These are phyloP conservation scores for Fusarium sp. DNA, from an alignment of 2,329 filamentous ascomycete species.

Conservation along the genomic window DNA sequence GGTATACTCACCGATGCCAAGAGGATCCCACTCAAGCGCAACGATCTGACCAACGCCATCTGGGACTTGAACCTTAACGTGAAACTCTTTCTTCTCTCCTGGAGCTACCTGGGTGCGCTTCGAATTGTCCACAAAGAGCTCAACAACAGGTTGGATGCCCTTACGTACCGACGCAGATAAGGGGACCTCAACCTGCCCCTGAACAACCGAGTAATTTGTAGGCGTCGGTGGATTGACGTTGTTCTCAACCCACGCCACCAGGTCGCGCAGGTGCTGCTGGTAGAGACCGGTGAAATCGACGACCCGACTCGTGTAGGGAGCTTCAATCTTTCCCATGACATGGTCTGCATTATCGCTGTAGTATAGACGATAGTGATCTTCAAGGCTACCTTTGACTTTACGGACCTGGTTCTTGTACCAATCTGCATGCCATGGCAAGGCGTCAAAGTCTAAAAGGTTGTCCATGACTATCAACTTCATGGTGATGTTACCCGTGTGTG, in stretches of 20 bases:
- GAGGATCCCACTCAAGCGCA: conserved; percentile 33
- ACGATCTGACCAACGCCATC: conserved; percentile 22
- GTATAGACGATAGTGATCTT: conserved; percentile 36
- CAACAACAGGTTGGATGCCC: conserved; percentile 38
- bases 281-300: conserved; percentile 29
- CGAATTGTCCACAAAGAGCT: not conserved
- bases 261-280: conserved; percentile 37
- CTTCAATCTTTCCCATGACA: conserved; percentile 2
- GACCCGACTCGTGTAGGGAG: not conserved
- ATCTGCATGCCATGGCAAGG: conserved; percentile 42
- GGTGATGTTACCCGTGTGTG: conserved; percentile 24
- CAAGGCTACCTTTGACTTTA: conserved; percentile 13
- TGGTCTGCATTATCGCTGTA: conserved; percentile 40
- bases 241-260: conserved; percentile 37
- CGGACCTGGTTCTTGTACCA: conserved; percentile 38
- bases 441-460: conserved; percentile 39
- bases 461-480: conserved; percentile 41
- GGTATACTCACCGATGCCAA: conserved; percentile 15
- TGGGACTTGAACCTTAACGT: not conserved
- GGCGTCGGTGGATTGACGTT: conserved; percentile 7
- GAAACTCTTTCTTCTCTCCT: not conserved
- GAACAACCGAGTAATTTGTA: conserved; percentile 15
- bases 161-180: conserved; percentile 8
- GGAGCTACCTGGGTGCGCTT: not conserved
- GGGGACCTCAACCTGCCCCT: conserved; percentile 29